phyloP scores from a whole-genome alignment of 306 rosid genomes.

The Medicago truncatula region DNA sequence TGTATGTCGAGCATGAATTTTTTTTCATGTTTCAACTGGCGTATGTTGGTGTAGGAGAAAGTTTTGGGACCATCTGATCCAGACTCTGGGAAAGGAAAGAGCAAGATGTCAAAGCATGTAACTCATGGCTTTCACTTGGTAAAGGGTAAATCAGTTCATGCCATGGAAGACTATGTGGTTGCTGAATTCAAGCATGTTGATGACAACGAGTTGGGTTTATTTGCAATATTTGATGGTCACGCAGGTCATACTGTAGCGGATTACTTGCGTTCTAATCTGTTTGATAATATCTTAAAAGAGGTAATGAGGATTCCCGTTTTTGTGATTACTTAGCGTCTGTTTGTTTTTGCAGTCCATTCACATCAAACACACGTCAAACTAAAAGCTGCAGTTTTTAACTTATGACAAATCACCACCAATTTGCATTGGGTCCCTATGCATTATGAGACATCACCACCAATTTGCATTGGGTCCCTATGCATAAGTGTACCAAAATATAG shows the following conservation, averaged over 20 bases:
- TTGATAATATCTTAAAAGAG: constrained; percentile 83
- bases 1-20: neutral
- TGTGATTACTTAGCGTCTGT: neutral
- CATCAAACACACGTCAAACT: neutral
- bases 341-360: neutral
- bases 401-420: neutral
- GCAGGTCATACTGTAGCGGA: constrained; percentile 78
- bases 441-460: no score
- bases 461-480: no score
- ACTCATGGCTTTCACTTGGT: constrained; percentile 94
- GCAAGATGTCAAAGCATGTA: constrained; percentile 78
- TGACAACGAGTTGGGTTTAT: constrained; percentile 81
- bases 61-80: constrained; percentile 75
- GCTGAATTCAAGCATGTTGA: constrained; percentile 82
- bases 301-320: constrained; percentile 42
- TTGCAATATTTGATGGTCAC: constrained; percentile 98
- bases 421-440: neutral
- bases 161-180: constrained; percentile 92
- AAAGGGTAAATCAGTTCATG: constrained; percentile 73
- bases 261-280: constrained; percentile 75
- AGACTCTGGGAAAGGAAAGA: constrained; percentile 98
- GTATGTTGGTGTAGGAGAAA: constrained; percentile 68
- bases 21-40: neutral
- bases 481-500: no score
- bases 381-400: neutral